Evolutionary conservation across 2,329 filamentous ascomycete genomes (phyloP), one percentile per base, ranked within the genome.

Genomic region (Cladosporium sp.): DNA sequence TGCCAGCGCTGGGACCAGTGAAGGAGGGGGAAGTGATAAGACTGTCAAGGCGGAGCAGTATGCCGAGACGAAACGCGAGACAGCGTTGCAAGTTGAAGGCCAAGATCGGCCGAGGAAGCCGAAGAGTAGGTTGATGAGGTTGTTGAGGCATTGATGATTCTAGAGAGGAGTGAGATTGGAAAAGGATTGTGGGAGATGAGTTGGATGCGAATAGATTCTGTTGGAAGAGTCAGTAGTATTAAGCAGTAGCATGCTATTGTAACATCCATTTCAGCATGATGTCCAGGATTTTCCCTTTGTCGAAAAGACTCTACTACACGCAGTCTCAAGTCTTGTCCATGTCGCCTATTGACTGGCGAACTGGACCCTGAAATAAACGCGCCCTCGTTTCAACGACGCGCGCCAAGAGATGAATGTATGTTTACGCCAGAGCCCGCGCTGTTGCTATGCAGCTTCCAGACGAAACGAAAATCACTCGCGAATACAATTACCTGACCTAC

Each of bases 81-180:
- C 19, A 8, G 13, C 13, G 16, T 6, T 25, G 4, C 40, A 30
- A 13, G 15, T 25, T 15, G 48, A 39, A 16, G 38, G 19, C 9
- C 32, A 43, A 6, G 36, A 43, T 7, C 12, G 16, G 13, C 32
- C 48, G 33, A 50, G 32, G 33, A 50, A 50, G 40, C 11, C 48
- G 16, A 50, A 43, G 33, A 50, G 32, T 16, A 50, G 29, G 39
- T 33, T 50, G 11, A 20, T 50, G 48, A 43, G 20, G 13, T 33
- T 50, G n/a, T 42, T 50, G 48, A 18, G 48, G 18, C 48, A 50
- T 38, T 50, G 48, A 50, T 8, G 20, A 8, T 4, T 50, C 77
- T 80, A 15, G 78, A 79, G 41, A 90, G 72, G 39, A 92, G 74
- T 12, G 77, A 13, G 20, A 18, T 25, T 46, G 20, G 29, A 38